Evolutionary conservation across 2,329 filamentous ascomycete genomes (phyloP).

Genomic region (Scorias spongiosa): DNA sequence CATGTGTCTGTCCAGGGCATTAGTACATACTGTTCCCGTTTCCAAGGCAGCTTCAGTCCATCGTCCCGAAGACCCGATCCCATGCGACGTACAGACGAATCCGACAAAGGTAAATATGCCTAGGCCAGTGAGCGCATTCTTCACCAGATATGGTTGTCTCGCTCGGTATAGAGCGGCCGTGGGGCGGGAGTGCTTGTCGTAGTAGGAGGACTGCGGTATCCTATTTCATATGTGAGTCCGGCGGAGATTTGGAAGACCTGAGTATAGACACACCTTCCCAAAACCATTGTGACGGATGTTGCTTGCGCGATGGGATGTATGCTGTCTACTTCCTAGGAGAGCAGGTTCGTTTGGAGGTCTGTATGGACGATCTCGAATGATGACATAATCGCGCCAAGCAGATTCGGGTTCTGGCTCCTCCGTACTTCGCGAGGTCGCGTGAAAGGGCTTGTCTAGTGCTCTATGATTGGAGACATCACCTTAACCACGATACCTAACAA

Average conservation of each 20-base stretch:
- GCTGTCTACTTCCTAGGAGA: background rate
- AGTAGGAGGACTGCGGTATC: conserved; percentile 66
- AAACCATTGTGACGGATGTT: conserved; percentile 7
- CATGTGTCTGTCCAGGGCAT: conserved; percentile 39
- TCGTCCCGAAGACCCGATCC: no score
- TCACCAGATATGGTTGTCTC: conserved; percentile 78
- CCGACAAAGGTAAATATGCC: conserved; percentile 60
- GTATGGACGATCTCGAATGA: background rate
- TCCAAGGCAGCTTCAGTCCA: background rate
- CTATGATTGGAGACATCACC: no score
- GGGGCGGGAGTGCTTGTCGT: conserved; percentile 74
- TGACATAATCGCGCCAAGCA: background rate
- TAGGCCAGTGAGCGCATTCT: conserved; percentile 72
- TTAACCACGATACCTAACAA: no score
- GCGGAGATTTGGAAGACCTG: background rate
- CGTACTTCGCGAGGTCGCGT: no score
- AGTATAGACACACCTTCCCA: conserved; percentile 8
- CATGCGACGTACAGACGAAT: conserved; percentile 59
- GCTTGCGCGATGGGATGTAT: background rate
- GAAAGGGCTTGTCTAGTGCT: no score
- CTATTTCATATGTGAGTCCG: conserved; percentile 19
- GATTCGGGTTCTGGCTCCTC: no score
- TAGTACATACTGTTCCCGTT: conserved; percentile 1
- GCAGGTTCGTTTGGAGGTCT: no score
- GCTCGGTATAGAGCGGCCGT: conserved; percentile 82